Percentiles rank a stretch among this genome's conserved stretches.
Conservation (phyloP, 2,329 filamentous ascomycete species). For the Aspergillus hortae region DNA sequence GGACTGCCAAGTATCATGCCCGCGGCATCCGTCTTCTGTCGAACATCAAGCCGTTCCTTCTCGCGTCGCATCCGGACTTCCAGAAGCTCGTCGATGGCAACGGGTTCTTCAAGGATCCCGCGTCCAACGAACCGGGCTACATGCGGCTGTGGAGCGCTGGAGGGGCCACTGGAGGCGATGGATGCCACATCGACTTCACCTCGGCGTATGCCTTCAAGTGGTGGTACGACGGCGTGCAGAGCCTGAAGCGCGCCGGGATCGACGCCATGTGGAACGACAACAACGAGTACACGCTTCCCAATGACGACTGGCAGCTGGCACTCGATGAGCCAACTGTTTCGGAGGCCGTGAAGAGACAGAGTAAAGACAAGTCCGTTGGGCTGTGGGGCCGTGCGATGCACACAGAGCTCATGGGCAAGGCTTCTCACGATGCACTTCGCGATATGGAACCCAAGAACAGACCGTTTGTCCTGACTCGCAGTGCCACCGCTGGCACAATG, state of each 20-base stretch:
- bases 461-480: conserved; percentile 67
- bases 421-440: conserved; percentile 64
- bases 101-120: conserved; percentile 62
- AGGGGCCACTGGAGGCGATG: conserved; percentile 66
- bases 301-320: conserved; percentile 63
- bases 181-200: conserved; percentile 71
- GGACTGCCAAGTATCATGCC: conserved; percentile 59
- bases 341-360: conserved; percentile 33
- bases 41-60: conserved; percentile 71
- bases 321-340: conserved; percentile 46
- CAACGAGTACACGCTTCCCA: conserved; percentile 67
- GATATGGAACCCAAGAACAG: conserved; percentile 57
- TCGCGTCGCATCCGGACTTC: conserved; percentile 65
- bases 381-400: conserved; percentile 68
- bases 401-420: conserved; percentile 68
- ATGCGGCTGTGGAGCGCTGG: conserved; percentile 70
- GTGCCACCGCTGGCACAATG: conserved; percentile 67
- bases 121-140: conserved; percentile 51
- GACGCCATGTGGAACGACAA: conserved; percentile 79
- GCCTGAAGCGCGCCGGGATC: conserved; percentile 60
- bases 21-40: conserved; percentile 65
- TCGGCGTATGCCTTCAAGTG: conserved; percentile 64
- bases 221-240: conserved; percentile 67
- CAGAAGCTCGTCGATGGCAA: conserved; percentile 54
- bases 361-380: conserved; percentile 54